A percentile compares a stretch with the other conserved stretches of the same genome.
phyloP scores from a whole-genome alignment of 2,329 filamentous ascomycete species.

The Furcasterigmium sp. region DNA sequence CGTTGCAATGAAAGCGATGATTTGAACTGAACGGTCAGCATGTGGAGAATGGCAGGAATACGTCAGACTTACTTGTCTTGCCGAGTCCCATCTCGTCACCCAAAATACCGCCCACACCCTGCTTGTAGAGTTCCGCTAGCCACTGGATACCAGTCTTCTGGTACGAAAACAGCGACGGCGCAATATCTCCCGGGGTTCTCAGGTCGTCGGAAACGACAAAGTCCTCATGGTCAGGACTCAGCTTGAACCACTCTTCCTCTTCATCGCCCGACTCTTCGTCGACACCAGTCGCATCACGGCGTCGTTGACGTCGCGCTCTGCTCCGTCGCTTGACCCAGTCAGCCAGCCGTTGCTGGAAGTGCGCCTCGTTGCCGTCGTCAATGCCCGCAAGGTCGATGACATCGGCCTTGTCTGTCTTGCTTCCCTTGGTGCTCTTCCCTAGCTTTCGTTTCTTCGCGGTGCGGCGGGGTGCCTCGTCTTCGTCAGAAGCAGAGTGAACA shows the following conservation, averaged over 20 bases:
- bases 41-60: no score
- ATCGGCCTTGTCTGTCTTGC: constrained; percentile 25
- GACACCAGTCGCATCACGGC: constrained; percentile 22
- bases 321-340: constrained; percentile 62
- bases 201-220: constrained; percentile 69
- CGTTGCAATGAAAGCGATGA: constrained; percentile 76
- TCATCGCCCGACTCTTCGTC: constrained; percentile 37
- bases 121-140: constrained; percentile 87
- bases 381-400: constrained; percentile 51
- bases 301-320: constrained; percentile 32
- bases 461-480: no score
- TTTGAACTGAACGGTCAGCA: constrained; percentile 34
- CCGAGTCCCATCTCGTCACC: constrained; percentile 99
- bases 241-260: constrained; percentile 71
- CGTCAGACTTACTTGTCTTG: constrained; percentile 58
- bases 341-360: constrained; percentile 71
- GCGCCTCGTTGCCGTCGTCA: constrained; percentile 82
- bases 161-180: constrained; percentile 88
- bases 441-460: constrained; percentile 39
- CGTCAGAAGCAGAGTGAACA: no score
- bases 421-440: constrained; percentile 32
- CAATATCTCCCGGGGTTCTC: constrained; percentile 85
- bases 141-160: constrained; percentile 97
- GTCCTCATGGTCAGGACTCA: constrained; percentile 78
- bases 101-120: constrained; percentile 88